Percentiles rank a stretch among this genome's conserved stretches.
These are phyloP conservation scores for Vitellaria paradoxa DNA, from an alignment of 179 eudicot genomes.

Conservation along the genomic window DNA sequence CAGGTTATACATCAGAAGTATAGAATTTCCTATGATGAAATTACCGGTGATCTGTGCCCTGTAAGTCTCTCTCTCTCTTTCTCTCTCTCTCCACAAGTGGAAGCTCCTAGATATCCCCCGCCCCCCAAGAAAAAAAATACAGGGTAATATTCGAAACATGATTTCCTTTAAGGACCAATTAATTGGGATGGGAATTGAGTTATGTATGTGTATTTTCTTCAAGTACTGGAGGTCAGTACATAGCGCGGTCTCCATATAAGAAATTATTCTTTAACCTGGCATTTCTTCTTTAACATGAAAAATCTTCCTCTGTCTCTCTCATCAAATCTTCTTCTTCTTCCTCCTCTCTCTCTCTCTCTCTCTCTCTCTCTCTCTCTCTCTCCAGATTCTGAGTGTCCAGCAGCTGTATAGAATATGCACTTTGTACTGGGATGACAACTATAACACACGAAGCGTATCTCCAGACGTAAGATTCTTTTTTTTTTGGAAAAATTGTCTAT, in stretches of 20 bases:
- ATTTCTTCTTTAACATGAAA: neutral
- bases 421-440: constrained; percentile 85
- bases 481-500: neutral
- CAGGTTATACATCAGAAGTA: constrained; percentile 67
- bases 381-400: constrained; percentile 84
- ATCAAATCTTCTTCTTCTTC: too few species aligned
- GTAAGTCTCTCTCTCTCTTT: constrained; percentile 33
- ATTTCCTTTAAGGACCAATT: neutral
- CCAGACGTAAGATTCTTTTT: constrained; percentile 55
- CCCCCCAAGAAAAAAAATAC: neutral
- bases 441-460: constrained; percentile 90
- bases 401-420: constrained; percentile 91
- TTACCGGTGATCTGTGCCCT: constrained; percentile 51
- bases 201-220: neutral
- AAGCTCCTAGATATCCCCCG: neutral
- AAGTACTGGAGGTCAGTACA: neutral
- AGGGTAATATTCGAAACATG: neutral
- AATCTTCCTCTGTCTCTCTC: neutral
- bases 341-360: neutral
- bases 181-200: neutral
- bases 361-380: constrained; percentile 8
- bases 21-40: constrained; percentile 60
- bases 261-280: neutral
- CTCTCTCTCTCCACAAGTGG: neutral
- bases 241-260: neutral